phyloP scores from a whole-genome alignment of 768 basidiomycete genomes.

The Xerocomellus dryophilus region DNA sequence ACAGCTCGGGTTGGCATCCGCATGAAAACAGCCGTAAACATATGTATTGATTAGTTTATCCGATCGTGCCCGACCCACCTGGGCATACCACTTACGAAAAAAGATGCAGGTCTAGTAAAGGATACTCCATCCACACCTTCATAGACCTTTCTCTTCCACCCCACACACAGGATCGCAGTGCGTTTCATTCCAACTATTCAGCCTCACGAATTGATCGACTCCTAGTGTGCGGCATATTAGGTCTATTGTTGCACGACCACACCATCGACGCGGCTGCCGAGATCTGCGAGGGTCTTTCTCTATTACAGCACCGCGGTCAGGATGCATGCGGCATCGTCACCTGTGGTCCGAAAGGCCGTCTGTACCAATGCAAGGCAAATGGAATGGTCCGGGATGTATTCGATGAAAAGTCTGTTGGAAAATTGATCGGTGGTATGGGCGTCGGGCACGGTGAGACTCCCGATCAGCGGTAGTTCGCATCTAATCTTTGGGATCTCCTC shows the following conservation, averaged over 20 bases:
- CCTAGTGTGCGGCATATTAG: slow-evolving; percentile 89
- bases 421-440: slow-evolving; percentile 91
- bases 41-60: neutral
- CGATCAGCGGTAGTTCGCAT: neutral
- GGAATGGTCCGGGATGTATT: slow-evolving; percentile 99
- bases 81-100: slow-evolving; percentile 1
- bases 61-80: slow-evolving; percentile 4
- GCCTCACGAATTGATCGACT: slow-evolving; percentile 6
- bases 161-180: slow-evolving; percentile 23
- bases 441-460: slow-evolving; percentile 82
- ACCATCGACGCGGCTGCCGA: slow-evolving; percentile 74
- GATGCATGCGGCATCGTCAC: slow-evolving; percentile 98
- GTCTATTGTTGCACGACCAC: slow-evolving; percentile 79
- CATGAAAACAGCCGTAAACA: no score
- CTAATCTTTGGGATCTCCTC: slow-evolving; percentile 12
- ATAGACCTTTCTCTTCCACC: neutral
- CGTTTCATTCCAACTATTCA: slow-evolving; percentile 13
- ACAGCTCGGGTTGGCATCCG: no score
- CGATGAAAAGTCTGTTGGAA: slow-evolving; percentile 71
- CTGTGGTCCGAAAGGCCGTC: slow-evolving; percentile 89
- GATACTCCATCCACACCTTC: slow-evolving; percentile 7
- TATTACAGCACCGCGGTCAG: slow-evolving; percentile 95
- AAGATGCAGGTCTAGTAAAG: slow-evolving; percentile 6
- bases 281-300: slow-evolving; percentile 91
- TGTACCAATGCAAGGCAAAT: slow-evolving; percentile 98